Percentiles rank a stretch among this genome's conserved stretches.
Evolutionary conservation across 768 basidiomycete species (phyloP).

Genomic region (Psilocybe cyanescens): DNA sequence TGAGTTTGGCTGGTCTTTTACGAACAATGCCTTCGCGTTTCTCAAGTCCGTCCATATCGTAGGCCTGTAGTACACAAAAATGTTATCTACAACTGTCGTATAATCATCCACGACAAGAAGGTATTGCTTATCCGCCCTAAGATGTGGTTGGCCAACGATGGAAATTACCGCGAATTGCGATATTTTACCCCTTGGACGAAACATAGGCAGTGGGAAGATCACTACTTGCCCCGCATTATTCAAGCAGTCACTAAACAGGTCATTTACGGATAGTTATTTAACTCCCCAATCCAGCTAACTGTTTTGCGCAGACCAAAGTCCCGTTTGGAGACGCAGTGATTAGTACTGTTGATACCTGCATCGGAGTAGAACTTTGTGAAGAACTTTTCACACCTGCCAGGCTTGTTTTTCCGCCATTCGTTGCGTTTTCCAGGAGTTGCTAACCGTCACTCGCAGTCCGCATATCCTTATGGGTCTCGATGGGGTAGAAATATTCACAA

Average conservation of each 20-base stretch:
- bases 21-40: background rate
- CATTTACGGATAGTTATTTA: background rate
- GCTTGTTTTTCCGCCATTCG: slow-evolving; percentile 52
- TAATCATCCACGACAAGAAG: slow-evolving; percentile 84
- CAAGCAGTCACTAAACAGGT: slow-evolving; percentile 90
- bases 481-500: slow-evolving; percentile 98
- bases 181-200: slow-evolving; percentile 97
- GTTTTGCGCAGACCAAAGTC: slow-evolving; percentile 67
- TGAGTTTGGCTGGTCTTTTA: slow-evolving; percentile 41
- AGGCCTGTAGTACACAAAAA: slow-evolving; percentile 99
- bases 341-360: slow-evolving; percentile 92
- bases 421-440: background rate
- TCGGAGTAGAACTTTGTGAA: slow-evolving; percentile 96
- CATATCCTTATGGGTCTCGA: slow-evolving; percentile 98
- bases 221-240: slow-evolving; percentile 89
- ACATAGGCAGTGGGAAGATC: slow-evolving; percentile 88
- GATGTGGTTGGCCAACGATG: slow-evolving; percentile 99
- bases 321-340: slow-evolving; percentile 96
- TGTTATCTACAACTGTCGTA: slow-evolving; percentile 95
- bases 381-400: slow-evolving; percentile 97
- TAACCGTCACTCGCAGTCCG: slow-evolving; percentile 57
- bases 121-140: slow-evolving; percentile 96
- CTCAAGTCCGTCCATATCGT: background rate
- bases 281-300: background rate
- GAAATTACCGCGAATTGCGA: slow-evolving; percentile 89